These are phyloP conservation scores for Monocercomonoides exilis DNA, from an alignment of 78 protist species.

Conservation along the genomic window DNA sequence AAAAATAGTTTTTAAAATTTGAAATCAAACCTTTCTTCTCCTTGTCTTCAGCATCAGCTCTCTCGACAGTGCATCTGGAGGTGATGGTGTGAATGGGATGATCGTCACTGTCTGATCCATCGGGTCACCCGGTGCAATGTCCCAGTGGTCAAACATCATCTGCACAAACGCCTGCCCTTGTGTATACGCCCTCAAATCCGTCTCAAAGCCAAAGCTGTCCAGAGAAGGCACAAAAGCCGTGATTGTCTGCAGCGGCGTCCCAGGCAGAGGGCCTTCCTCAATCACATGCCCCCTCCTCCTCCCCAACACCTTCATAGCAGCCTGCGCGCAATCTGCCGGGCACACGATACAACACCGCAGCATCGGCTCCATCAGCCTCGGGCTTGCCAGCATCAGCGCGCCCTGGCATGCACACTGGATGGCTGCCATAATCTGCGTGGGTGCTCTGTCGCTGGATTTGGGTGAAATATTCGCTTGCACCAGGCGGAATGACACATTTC, in stretches of 20 bases:
- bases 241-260: neutral
- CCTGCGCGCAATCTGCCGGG: slow-evolving; percentile 80
- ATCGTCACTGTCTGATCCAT: slow-evolving; percentile 80
- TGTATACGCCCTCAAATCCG: slow-evolving; percentile 74
- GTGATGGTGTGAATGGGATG: slow-evolving; percentile 70
- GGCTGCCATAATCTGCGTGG: slow-evolving; percentile 73
- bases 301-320: slow-evolving; percentile 71
- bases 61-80: slow-evolving; percentile 80
- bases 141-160: slow-evolving; percentile 72
- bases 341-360: slow-evolving; percentile 71
- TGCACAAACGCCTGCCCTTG: slow-evolving; percentile 43
- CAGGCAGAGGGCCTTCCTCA: neutral
- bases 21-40: slow-evolving; percentile 73
- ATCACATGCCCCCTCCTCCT: slow-evolving; percentile 44
- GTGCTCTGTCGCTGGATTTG: slow-evolving; percentile 52
- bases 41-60: slow-evolving; percentile 97
- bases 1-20: too few relatives aligned
- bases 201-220: slow-evolving; percentile 96
- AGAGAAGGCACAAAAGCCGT: slow-evolving; percentile 78
- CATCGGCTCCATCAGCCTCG: slow-evolving; percentile 94
- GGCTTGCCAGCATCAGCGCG: slow-evolving; percentile 69
- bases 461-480: slow-evolving; percentile 72
- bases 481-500: slow-evolving; percentile 66
- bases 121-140: slow-evolving; percentile 95
- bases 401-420: slow-evolving; percentile 83